Base-by-base conservation (phyloP, 768 basidiomycete species). In the Rhizopogon rudus region DNA sequence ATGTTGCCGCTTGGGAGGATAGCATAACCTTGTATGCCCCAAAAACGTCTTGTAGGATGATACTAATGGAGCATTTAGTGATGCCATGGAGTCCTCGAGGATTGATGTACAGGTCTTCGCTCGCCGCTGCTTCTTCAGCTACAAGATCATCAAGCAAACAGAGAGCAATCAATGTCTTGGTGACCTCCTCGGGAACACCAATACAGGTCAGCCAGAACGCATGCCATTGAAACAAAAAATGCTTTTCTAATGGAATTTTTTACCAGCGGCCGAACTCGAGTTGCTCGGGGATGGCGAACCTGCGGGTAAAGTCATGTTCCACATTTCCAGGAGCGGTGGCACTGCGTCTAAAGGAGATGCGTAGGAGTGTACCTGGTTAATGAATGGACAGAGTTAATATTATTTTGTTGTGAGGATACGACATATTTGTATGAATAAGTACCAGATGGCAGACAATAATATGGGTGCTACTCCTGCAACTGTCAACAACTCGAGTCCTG, bases 71-170 rank as follows among this genome's bases (percentile, higher is more conserved):
- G 46, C 8, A 5, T 13, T 37, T n/a, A 69, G 68, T 52, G 63
- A 69, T 10, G 65, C 67, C 9, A 46, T 69, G 16, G 68, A 64
- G 55, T 65, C 69, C 37, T 69, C 68, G 57, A 67, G 59, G 42
- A 58, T 69, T n/a, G 69, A 71, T 49, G 67, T 69, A 22, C 69
- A 69, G 44, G 69, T 69, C 14, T 71, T 64, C 6, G 68, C 68
- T 2, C 63, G 67, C 10, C 49, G 66, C 3, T 69, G 71, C 33
- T 69, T 69, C 52, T 69, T 67, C 13, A 69, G 44, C 49, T 69
- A 67, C 60, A 69, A 71, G 37, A 6, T 69, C 57, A 67, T 69
- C 55, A 69, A 69, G 56, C 71, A 66, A 58, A 69, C 68, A 33
- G 68, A 69, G 55, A 71, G 61, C 41, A 71, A 63, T 43, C 67